Conservation (phyloP, 768 basidiomycete species). For the Boletus speciosus region DNA sequence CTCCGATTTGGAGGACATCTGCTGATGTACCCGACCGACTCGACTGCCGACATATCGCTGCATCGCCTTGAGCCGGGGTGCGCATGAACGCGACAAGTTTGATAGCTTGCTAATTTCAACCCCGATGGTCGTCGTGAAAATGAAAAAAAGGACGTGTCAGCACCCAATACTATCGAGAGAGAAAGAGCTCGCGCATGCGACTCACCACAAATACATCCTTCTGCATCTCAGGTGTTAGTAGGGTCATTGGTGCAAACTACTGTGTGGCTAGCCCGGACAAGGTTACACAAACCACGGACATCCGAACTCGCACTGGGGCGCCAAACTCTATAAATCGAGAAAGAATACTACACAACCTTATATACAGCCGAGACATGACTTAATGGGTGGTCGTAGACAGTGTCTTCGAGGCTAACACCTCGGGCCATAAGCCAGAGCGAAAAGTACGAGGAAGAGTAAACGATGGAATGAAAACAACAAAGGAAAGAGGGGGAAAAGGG, state of each 20-base stretch:
- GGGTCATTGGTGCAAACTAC: not conserved
- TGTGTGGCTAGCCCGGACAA: not conserved
- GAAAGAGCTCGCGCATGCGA: too few species aligned
- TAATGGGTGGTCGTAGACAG: not conserved
- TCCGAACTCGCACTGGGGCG: not conserved
- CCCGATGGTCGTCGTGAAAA: too few species aligned
- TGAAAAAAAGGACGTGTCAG: too few species aligned
- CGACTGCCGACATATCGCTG: too few species aligned
- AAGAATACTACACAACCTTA: not conserved
- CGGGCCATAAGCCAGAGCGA: not conserved
- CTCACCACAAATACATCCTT: too few species aligned
- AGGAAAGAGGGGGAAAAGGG: not conserved
- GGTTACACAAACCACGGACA: not conserved
- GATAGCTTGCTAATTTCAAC: too few species aligned
- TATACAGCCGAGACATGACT: slow-evolving; percentile 4
- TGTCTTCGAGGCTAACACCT: not conserved
- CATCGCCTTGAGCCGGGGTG: too few species aligned
- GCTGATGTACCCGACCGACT: too few species aligned
- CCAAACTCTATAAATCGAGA: not conserved
- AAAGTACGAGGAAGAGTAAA: not conserved
- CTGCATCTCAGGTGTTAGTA: too few species aligned
- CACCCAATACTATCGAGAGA: too few species aligned
- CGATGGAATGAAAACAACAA: not conserved
- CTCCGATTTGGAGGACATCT: too few species aligned
- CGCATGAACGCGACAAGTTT: too few species aligned